These are phyloP conservation scores for Mollisiaceae sp. DNA, from an alignment of 2,329 filamentous ascomycete genomes.

Conservation along the genomic window DNA sequence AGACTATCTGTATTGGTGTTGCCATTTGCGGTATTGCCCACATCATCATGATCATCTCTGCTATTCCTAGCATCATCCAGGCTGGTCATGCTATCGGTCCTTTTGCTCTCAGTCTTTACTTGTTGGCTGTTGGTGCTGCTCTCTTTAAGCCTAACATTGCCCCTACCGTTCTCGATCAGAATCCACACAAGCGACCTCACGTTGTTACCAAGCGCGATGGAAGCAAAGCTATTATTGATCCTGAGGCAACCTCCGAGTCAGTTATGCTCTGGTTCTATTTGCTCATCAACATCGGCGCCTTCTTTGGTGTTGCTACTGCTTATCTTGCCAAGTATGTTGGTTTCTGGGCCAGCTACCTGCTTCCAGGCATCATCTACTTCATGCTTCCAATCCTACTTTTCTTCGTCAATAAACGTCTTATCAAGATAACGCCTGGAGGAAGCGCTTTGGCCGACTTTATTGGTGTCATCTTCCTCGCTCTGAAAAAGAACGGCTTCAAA, in stretches of 20 bases:
- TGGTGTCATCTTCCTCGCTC: conserved; percentile 47
- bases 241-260: conserved; percentile 59
- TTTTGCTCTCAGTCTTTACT: conserved; percentile 42
- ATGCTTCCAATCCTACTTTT: conserved; percentile 64
- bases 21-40: conserved; percentile 65
- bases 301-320: conserved; percentile 49
- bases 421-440: conserved; percentile 68
- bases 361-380: conserved; percentile 70
- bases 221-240: conserved; percentile 65
- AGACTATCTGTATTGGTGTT: conserved; percentile 57
- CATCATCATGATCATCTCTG: conserved; percentile 39
- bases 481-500: conserved; percentile 65
- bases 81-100: conserved; percentile 44
- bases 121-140: conserved; percentile 40
- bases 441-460: conserved; percentile 60
- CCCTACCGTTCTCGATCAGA: conserved; percentile 65
- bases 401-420: conserved; percentile 64
- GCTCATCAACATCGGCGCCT: conserved; percentile 69
- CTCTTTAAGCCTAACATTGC: conserved; percentile 76
- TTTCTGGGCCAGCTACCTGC: conserved; percentile 73
- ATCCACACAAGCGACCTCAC: conserved; percentile 48
- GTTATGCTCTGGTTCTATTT: conserved; percentile 69
- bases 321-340: conserved; percentile 49
- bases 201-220: conserved; percentile 55
- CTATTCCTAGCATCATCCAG: conserved; percentile 41